Percentiles rank a stretch among this genome's conserved stretches.
Evolutionary conservation across 1,139 yeast species (phyloP).

Genomic region (Pichia sp.): DNA sequence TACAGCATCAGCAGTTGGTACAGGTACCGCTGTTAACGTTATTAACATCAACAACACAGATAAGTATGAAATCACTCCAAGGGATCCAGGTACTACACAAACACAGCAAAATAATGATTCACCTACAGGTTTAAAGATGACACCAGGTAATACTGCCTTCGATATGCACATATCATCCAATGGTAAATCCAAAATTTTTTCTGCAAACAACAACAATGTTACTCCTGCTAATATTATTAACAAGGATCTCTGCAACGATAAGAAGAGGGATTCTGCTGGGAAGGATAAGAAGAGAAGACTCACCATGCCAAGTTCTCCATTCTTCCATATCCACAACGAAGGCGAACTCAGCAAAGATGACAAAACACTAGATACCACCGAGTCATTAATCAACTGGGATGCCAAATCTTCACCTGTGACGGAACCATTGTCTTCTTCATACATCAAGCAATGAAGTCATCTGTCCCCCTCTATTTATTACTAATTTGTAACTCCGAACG

Average conservation of each 20-base stretch:
- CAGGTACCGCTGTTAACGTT: neutral
- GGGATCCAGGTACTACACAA: conserved; percentile 29
- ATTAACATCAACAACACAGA: neutral
- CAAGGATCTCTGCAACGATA: neutral
- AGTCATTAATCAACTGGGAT: conserved; percentile 25
- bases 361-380: conserved; percentile 21
- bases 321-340: conserved; percentile 24
- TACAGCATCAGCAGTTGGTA: neutral
- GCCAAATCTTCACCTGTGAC: conserved; percentile 30
- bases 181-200: neutral
- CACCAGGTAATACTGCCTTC: conserved; percentile 1
- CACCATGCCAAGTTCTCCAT: conserved; percentile 33
- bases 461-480: no score
- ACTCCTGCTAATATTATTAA: neutral
- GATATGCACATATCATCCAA: conserved; percentile 1
- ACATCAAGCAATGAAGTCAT: neutral
- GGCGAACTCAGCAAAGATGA: conserved; percentile 19
- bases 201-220: neutral
- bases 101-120: conserved; percentile 13
- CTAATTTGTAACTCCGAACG: no score
- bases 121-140: conserved; percentile 12
- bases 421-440: conserved; percentile 15
- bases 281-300: conserved; percentile 1
- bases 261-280: neutral
- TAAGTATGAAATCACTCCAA: conserved; percentile 31